Base-by-base conservation (phyloP, 345 rosid genomes). In the Arabidopsis arenosa region DNA sequence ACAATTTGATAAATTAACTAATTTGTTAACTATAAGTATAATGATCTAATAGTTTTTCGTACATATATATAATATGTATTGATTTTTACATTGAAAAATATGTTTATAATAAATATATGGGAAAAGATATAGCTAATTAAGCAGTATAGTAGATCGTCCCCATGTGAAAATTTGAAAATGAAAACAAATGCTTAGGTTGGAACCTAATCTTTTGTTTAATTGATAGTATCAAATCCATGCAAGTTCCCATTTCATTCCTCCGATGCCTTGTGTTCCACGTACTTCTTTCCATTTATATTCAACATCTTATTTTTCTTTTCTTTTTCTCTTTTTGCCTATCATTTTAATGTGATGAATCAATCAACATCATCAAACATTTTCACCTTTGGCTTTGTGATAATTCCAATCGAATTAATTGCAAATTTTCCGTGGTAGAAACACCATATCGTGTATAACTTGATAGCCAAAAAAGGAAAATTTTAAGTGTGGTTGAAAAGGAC, bases 131-230 rank as follows among this genome's bases (percentile, higher is more conserved):
- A 39, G 62, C 41, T 40, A 23, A 23, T 23, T 23, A 59, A 44
- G 35, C 47, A 75, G 60, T 39, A 51, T 21, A 43, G 32, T 41
- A 52, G 13, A 28, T 54, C 33, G 71, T 63, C 54, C n/a, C 61
- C 76, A 77, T 71, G 80, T 76, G 75, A 70, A 70, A 26, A 4
- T 45, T 39, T 63, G 54, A 72, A 65, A 70, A 57, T 23, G 15
- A 58, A 35, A 77, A 66, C 77, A 78, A 58, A 52, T 32, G 49
- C 73, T 78, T 78, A 78, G 81, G 77, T 59, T 66, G 26, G 2
- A 65, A 41, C 81, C 81, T 78, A 78, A 78, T 78, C 55, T 65
- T 72, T 72, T 78, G 76, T 65, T 66, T 58, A 57, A 41, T 78
- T 66, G 73, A 66, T 59, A 58, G 49, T 66, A 59, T 72, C 81